Percentiles rank a stretch among this genome's conserved stretches.
Evolutionary conservation across 2,329 filamentous ascomycete genomes (phyloP).

Genomic region (Xylaria sp.): DNA sequence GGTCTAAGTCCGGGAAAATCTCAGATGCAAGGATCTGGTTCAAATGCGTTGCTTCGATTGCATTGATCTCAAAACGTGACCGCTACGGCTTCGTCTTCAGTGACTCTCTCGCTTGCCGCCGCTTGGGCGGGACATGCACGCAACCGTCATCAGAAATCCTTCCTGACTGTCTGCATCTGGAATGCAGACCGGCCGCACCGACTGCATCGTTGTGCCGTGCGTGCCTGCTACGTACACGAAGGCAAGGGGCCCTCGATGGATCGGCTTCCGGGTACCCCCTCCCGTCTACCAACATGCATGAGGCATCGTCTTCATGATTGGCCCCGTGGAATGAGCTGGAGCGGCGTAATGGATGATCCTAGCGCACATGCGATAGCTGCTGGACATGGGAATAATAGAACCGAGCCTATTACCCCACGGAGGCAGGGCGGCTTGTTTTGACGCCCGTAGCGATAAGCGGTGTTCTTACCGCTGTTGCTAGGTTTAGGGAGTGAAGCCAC

Average conservation of each 20-base stretch:
- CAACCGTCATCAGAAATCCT: slow-evolving; percentile 4
- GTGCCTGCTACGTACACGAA: neutral
- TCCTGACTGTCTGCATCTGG: slow-evolving; percentile 12
- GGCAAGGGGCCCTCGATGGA: slow-evolving; percentile 44
- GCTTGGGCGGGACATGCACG: slow-evolving; percentile 3
- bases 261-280: slow-evolving; percentile 40
- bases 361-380: neutral
- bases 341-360: slow-evolving; percentile 35
- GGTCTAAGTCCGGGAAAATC: slow-evolving; percentile 2
- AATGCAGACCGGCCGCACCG: slow-evolving; percentile 1
- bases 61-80: slow-evolving; percentile 47
- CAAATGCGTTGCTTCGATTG: neutral
- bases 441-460: slow-evolving; percentile 35
- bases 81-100: no score
- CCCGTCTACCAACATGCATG: slow-evolving; percentile 30
- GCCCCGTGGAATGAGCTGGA: slow-evolving; percentile 42
- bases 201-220: neutral
- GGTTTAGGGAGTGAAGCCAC: slow-evolving; percentile 25
- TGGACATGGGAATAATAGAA: neutral
- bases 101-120: neutral
- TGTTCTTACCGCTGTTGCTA: slow-evolving; percentile 41
- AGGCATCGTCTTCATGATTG: slow-evolving; percentile 41
- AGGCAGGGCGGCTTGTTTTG: slow-evolving; percentile 21
- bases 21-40: slow-evolving; percentile 24
- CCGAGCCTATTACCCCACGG: slow-evolving; percentile 17